Percentiles rank a stretch among this genome's conserved stretches.
phyloP scores from a whole-genome alignment of 306 rosid species.

The Quercus variabilis region DNA sequence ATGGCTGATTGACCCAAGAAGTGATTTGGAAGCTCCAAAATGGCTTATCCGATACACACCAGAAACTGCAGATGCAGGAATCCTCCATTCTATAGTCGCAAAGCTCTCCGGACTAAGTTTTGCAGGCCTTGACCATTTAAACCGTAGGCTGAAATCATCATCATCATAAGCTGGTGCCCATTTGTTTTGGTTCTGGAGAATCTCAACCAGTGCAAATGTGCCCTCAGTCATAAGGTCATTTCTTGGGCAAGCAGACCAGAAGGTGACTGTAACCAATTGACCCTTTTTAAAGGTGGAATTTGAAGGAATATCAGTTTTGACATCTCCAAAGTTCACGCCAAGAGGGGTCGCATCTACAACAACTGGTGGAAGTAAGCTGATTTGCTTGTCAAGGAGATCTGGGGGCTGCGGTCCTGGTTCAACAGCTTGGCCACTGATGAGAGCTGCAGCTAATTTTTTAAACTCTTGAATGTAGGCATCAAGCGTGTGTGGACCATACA shows the following conservation, averaged over 20 bases:
- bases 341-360: conserved; percentile 62
- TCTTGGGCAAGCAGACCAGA: conserved; percentile 89
- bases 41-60: conserved; percentile 77
- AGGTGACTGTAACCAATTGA: conserved; percentile 50
- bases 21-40: conserved; percentile 72
- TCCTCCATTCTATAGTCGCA: conserved; percentile 82
- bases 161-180: conserved; percentile 88
- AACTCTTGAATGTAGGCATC: conserved; percentile 87
- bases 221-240: conserved; percentile 93
- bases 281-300: conserved; percentile 68
- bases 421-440: conserved; percentile 31
- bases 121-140: conserved; percentile 73
- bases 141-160: conserved; percentile 80
- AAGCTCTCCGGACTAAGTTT: conserved; percentile 54
- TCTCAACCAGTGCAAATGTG: conserved; percentile 77
- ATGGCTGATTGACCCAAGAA: conserved; percentile 62
- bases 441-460: conserved; percentile 68
- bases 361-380: conserved; percentile 77
- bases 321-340: conserved; percentile 65
- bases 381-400: conserved; percentile 59
- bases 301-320: conserved; percentile 48
- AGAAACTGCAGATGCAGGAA: conserved; percentile 50
- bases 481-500: conserved; percentile 81
- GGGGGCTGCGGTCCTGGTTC: conserved; percentile 80
- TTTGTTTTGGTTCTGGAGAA: conserved; percentile 42